Conservation (phyloP, 2,329 filamentous ascomycete species). For the Curvularia sp. region DNA sequence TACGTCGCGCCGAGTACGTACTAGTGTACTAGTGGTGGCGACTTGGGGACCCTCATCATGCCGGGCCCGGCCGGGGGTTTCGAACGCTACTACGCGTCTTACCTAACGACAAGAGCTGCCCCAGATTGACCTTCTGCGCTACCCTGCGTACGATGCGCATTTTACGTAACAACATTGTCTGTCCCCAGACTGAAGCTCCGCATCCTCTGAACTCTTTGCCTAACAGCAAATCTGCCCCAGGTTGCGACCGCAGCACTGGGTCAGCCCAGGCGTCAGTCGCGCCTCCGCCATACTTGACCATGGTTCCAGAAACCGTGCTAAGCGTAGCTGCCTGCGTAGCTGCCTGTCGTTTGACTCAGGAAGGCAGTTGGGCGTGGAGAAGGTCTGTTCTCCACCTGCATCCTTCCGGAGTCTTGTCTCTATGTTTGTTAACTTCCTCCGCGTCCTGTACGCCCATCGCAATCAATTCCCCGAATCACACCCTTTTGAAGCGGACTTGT, state of each 20-base stretch:
- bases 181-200: constrained; percentile 11
- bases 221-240: constrained; percentile 18
- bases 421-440: constrained; percentile 1
- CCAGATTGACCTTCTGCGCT: constrained; percentile 12
- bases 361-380: neutral
- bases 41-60: neutral
- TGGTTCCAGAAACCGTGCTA: constrained; percentile 9
- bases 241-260: constrained; percentile 13
- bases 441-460: constrained; percentile 1
- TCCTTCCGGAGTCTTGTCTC: neutral
- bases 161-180: constrained; percentile 11
- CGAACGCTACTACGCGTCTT: constrained; percentile 10
- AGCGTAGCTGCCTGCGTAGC: neutral
- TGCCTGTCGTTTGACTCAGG: neutral
- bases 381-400: constrained; percentile 2
- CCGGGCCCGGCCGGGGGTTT: neutral
- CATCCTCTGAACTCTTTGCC: constrained; percentile 7
- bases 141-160: constrained; percentile 2
- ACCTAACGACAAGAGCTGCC: constrained; percentile 11
- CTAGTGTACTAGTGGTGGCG: constrained; percentile 1
- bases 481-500: neutral
- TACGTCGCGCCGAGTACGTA: constrained; percentile 43
- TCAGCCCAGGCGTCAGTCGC: constrained; percentile 5
- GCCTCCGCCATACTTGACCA: neutral
- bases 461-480: neutral